Percentiles rank a stretch among this genome's conserved stretches.
phyloP scores from a whole-genome alignment of 441 rosid species.

The Eugenia klotzschiana region DNA sequence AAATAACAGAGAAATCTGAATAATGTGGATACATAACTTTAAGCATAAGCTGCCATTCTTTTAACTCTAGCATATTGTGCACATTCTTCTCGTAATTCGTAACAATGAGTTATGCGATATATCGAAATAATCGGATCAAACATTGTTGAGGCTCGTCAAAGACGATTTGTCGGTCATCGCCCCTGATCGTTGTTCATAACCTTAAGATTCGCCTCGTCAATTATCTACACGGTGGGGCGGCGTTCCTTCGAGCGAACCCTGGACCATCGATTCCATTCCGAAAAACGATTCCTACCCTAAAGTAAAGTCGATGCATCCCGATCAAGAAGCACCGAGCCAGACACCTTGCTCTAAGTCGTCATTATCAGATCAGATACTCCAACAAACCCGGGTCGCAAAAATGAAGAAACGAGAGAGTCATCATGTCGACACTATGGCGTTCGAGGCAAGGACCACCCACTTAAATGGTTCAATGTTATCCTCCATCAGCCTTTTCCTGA shows the following conservation, averaged over 20 bases:
- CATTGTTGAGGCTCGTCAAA: not conserved
- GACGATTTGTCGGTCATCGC: not conserved
- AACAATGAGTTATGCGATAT: not conserved
- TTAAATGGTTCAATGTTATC: not conserved
- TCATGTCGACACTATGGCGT: not conserved
- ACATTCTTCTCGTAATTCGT: not conserved
- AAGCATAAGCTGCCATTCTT: not conserved
- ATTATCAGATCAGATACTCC: not conserved
- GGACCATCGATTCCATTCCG: too few species aligned
- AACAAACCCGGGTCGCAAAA: not conserved
- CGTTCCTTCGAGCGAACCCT: too few species aligned
- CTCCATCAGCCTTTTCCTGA: not conserved
- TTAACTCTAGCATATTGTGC: not conserved
- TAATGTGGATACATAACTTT: not conserved
- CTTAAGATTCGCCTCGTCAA: not conserved
- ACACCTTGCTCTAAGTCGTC: not conserved
- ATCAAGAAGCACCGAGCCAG: not conserved
- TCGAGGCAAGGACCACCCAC: not conserved
- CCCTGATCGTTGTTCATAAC: rapidly evolving
- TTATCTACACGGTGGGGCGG: not conserved
- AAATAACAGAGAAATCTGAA: not conserved
- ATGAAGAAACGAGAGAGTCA: not conserved
- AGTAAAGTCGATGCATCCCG: not conserved
- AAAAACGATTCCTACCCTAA: not conserved
- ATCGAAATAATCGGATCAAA: not conserved